phyloP scores from a whole-genome alignment of 2,329 filamentous ascomycete genomes.

The Dactylellina cionopaga region DNA sequence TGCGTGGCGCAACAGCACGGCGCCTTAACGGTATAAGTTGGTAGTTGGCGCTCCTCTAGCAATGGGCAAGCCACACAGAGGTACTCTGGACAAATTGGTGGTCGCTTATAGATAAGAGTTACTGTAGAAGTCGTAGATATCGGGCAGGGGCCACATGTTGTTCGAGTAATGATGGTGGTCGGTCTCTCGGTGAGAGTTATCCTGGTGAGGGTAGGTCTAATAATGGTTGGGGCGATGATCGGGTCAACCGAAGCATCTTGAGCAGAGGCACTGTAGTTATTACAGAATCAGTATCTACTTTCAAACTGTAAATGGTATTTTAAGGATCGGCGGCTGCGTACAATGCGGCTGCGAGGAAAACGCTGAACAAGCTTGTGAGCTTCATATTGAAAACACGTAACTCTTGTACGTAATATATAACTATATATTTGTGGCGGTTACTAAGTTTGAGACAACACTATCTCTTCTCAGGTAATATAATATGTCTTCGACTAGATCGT shows the following conservation, averaged over 20 bases:
- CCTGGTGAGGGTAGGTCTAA: neutral
- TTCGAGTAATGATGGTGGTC: neutral
- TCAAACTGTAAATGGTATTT: neutral
- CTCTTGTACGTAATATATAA: neutral
- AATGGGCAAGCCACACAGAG: conserved; percentile 16
- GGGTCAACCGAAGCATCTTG: conserved; percentile 18
- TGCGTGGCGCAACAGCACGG: conserved; percentile 38
- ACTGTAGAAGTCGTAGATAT: conserved; percentile 22
- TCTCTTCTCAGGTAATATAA: too few relatives aligned
- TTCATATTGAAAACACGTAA: conserved; percentile 14
- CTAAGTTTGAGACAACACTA: too few relatives aligned
- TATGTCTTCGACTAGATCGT: too few relatives aligned
- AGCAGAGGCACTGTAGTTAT: conserved; percentile 12
- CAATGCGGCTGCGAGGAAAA: conserved; percentile 1
- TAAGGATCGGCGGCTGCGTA: neutral
- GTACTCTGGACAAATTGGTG: conserved; percentile 38
- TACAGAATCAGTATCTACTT: neutral
- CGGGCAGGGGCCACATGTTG: conserved; percentile 27
- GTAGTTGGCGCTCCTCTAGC: neutral
- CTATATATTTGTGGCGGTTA: neutral
- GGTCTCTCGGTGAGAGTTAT: conserved; percentile 5
- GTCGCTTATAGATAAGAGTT: conserved; percentile 26
- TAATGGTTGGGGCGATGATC: conserved; percentile 18
- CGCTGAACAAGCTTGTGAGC: neutral
- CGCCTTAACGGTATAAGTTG: conserved; percentile 23